These are phyloP conservation scores for Globisporangium sylvaticum DNA, from an alignment of 352 stramenopile species.

Conservation along the genomic window DNA sequence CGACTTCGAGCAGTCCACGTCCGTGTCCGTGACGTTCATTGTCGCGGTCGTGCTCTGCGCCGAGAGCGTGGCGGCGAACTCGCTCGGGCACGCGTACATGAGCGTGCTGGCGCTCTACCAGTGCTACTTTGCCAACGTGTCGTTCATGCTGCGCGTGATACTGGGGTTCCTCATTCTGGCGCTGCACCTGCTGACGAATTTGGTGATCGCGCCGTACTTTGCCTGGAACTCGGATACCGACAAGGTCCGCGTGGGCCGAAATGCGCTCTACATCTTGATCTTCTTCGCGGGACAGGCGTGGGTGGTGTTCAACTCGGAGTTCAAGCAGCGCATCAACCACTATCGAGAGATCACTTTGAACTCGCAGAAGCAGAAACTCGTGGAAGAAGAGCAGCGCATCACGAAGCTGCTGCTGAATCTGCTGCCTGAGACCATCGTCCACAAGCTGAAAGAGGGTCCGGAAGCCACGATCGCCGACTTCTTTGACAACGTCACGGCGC, in stretches of 20 bases:
- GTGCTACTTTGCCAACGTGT: conserved; percentile 81
- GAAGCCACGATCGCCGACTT: conserved; percentile 80
- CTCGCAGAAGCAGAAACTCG: conserved; percentile 80
- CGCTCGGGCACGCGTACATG: conserved; percentile 73
- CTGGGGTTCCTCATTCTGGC: conserved; percentile 57
- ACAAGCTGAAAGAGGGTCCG: conserved; percentile 79
- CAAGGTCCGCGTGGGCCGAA: conserved; percentile 51
- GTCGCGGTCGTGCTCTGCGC: conserved; percentile 57
- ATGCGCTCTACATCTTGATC: conserved; percentile 80
- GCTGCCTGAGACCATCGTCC: conserved; percentile 79
- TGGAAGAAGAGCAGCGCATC: conserved; percentile 75
- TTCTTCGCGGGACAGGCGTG: conserved; percentile 75
- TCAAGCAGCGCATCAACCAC: conserved; percentile 87
- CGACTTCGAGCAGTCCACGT: conserved; percentile 56
- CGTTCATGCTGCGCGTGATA: conserved; percentile 60
- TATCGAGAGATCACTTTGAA: conserved; percentile 80
- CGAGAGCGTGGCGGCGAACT: conserved; percentile 65
- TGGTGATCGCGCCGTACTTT: conserved; percentile 49
- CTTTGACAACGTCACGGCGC: conserved; percentile 81
- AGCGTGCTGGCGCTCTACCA: conserved; percentile 76
- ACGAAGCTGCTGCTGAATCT: conserved; percentile 77
- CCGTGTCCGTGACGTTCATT: conserved; percentile 47
- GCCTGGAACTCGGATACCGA: conserved; percentile 35
- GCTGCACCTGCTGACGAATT: conserved; percentile 61
- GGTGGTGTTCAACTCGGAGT: conserved; percentile 85